These are phyloP conservation scores for Solanum acaule DNA, from an alignment of 257 asterid species.

Conservation along the genomic window DNA sequence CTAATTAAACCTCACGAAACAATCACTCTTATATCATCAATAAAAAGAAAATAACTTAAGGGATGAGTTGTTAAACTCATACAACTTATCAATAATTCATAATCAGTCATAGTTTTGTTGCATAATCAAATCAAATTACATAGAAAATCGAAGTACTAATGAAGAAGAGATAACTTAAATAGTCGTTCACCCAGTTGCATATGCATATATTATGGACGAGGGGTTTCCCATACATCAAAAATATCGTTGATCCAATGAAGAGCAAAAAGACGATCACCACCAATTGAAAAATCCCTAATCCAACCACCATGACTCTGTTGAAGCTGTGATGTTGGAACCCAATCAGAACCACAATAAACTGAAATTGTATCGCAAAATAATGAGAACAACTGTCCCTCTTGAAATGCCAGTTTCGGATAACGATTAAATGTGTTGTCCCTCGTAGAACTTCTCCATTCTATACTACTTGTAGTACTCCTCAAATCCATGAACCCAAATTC, in stretches of 20 bases:
- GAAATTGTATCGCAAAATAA: slow-evolving; percentile 74
- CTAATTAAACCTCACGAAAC: not conserved
- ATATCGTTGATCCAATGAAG: no score
- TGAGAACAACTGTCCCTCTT: slow-evolving; percentile 19
- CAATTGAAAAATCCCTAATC: slow-evolving; percentile 39
- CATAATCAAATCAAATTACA: not conserved
- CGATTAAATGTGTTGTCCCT: not conserved
- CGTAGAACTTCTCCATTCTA: not conserved
- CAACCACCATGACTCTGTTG: slow-evolving; percentile 60
- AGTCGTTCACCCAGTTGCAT: no score
- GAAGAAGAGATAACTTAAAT: not conserved
- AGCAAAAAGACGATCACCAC: no score
- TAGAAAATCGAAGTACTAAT: not conserved
- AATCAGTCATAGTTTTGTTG: not conserved
- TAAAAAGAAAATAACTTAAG: no score
- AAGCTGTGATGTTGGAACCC: slow-evolving; percentile 61
- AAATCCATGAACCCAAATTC: slow-evolving; percentile 81
- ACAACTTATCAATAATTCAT: not conserved
- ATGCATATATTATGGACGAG: no score
- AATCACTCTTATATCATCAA: not conserved
- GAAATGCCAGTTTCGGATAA: slow-evolving; percentile 56
- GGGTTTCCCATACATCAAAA: no score
- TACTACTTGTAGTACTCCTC: slow-evolving; percentile 21
- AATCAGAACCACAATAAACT: slow-evolving; percentile 66
- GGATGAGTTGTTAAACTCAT: no score